Conservation (phyloP, 2,329 filamentous ascomycete species). For the Paramyrothecium sp. region DNA sequence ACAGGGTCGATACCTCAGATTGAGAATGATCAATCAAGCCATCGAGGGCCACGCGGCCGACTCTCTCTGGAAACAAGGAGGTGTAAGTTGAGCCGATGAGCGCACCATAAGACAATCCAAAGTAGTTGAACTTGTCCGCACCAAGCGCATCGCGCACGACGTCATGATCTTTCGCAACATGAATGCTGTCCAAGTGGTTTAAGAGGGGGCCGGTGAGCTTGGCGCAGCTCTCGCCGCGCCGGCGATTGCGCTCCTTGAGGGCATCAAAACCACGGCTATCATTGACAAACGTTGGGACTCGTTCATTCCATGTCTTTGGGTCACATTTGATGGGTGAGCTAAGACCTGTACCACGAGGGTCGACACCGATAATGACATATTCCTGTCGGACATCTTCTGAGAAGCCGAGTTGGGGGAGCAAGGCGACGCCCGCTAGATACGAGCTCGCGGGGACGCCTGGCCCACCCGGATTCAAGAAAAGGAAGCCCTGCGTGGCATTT, state of each 20-base stretch:
- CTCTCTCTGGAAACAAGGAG: slow-evolving; percentile 22
- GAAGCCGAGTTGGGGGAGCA: slow-evolving; percentile 9
- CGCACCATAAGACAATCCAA: slow-evolving; percentile 35
- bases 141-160: slow-evolving; percentile 19
- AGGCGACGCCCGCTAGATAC: background rate
- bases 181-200: slow-evolving; percentile 17
- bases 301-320: slow-evolving; percentile 17
- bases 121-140: slow-evolving; percentile 23
- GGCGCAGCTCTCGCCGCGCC: slow-evolving; percentile 17
- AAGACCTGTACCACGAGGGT: slow-evolving; percentile 39
- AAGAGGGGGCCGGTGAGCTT: slow-evolving; percentile 19
- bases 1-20: slow-evolving; percentile 10
- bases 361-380: slow-evolving; percentile 42
- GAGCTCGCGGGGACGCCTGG: slow-evolving; percentile 12
- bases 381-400: slow-evolving; percentile 14
- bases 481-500: background rate
- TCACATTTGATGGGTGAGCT: slow-evolving; percentile 40
- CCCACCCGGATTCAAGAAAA: slow-evolving; percentile 20
- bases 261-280: slow-evolving; percentile 6
- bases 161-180: slow-evolving; percentile 20
- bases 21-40: slow-evolving; percentile 21
- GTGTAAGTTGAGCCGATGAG: slow-evolving; percentile 30
- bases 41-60: slow-evolving; percentile 24
- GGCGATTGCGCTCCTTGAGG: slow-evolving; percentile 10
- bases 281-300: slow-evolving; percentile 6